Base-by-base conservation (phyloP, 2,329 filamentous ascomycete genomes). In the Fusarium xylarioides region DNA sequence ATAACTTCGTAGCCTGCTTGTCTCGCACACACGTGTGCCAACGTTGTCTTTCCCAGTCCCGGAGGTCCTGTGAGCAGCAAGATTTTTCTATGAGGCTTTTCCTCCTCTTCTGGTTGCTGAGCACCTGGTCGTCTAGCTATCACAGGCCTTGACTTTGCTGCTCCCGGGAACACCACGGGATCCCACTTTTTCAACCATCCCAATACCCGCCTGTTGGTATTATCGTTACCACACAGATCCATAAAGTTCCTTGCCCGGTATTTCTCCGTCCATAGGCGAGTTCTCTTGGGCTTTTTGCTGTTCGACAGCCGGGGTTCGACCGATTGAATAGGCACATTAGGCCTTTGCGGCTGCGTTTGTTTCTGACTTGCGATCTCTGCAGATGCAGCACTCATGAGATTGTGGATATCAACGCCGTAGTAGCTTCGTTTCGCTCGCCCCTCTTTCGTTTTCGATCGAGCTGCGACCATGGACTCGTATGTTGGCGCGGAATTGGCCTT, bases 151-250 rank as follows among this genome's bases (percentile, higher is more conserved):
- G 87, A 83, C 77, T 89, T 93, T 53, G 87, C 85, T 9, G 91
- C 87, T 18, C 93, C 91, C 0, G 95, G 95, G 74, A 98, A 99
- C 2, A 99, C 96, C 32, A 98, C 87, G 0, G 92, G 87, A 79
- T 99, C 96, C 96, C 96, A 99, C 23, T 89, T 88, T 83, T 98
- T 99, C 46, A 99, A 85, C 96, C 96, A 99, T 59, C 93, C 91
- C 62, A 99, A 85, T 9, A 99, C 95, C 67, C 92, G 89, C 68
- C 96, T 90, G 81, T 99, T 97, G 32, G 95, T 98, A 49, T 95
- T 88, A 79, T 99, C 96, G 76, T 99, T 96, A 34, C 97, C 97
- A 53, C 97, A 94, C 1, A 99, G 86, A 76, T 99, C 96, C 76
- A 95, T 93, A 77, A 98, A 99, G 76, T 91, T 95, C 68, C 91